Evolutionary conservation across 2,329 filamentous ascomycete genomes (phyloP).

Genomic region (Didymella pomorum): DNA sequence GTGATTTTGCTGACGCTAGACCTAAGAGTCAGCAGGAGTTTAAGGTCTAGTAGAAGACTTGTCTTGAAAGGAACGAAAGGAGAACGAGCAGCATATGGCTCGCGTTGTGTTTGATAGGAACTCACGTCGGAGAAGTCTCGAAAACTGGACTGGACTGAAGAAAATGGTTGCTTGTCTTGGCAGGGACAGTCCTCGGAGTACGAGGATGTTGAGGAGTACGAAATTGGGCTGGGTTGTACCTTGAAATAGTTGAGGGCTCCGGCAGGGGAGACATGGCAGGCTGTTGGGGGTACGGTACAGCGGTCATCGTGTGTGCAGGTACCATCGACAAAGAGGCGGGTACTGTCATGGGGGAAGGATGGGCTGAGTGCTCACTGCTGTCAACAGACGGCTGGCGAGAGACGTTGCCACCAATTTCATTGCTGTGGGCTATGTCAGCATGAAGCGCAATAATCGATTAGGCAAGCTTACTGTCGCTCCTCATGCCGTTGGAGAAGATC

Average conservation of each 20-base stretch:
- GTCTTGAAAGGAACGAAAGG: neutral
- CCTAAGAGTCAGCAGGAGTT: neutral
- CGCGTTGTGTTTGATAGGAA: conserved; percentile 36
- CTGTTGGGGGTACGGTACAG: conserved; percentile 26
- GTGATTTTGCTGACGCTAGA: conserved; percentile 34
- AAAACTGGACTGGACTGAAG: conserved; percentile 43
- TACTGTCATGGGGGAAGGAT: conserved; percentile 25
- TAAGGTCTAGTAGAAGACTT: too few species aligned
- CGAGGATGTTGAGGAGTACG: conserved; percentile 49
- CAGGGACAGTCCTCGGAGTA: conserved; percentile 33
- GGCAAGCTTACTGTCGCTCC: conserved; percentile 53
- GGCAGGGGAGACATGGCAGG: conserved; percentile 36
- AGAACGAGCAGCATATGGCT: neutral
- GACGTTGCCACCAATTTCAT: conserved; percentile 36
- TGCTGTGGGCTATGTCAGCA: conserved; percentile 35
- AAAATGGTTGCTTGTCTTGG: conserved; percentile 39
- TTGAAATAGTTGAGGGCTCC: conserved; percentile 41
- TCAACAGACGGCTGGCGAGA: conserved; percentile 35
- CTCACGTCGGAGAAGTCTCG: conserved; percentile 46
- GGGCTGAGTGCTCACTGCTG: conserved; percentile 38
- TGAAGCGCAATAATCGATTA: neutral
- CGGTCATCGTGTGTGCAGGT: conserved; percentile 26
- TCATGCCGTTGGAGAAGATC: conserved; percentile 57
- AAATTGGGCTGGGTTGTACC: conserved; percentile 49
- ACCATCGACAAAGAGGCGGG: conserved; percentile 27